Conservation (phyloP, 2,329 filamentous ascomycete genomes). For the Beauveria bassiana region DNA sequence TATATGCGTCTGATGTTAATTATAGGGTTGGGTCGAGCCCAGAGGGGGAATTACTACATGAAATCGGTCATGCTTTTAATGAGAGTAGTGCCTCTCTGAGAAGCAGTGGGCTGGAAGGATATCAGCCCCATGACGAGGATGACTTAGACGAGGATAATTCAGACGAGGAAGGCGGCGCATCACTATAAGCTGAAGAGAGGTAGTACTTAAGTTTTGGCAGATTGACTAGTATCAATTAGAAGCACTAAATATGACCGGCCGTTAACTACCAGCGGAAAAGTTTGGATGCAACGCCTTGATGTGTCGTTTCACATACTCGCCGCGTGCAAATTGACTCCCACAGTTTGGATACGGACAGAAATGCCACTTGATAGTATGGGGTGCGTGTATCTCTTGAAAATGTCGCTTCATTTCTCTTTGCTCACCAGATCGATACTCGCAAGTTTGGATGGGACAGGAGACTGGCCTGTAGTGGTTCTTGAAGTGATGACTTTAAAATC, state of each 20-base stretch:
- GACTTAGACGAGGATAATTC: background rate
- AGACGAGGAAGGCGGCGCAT: slow-evolving; percentile 1
- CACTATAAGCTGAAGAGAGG: background rate
- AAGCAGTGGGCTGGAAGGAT: too few relatives aligned
- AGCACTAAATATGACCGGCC: background rate
- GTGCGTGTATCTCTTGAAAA: background rate
- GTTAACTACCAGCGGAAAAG: background rate
- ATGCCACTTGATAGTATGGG: background rate
- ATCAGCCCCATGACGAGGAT: too few relatives aligned
- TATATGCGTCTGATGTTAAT: background rate
- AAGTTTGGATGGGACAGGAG: background rate
- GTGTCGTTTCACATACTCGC: background rate
- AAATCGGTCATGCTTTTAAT: background rate
- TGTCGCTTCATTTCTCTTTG: slow-evolving; percentile 8
- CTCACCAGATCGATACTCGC: background rate
- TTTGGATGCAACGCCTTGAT: background rate
- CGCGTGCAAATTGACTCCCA: background rate
- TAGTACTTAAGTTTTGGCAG: background rate
- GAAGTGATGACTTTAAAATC: background rate
- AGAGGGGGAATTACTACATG: background rate
- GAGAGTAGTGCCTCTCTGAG: background rate
- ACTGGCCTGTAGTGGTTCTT: background rate
- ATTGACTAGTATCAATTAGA: background rate
- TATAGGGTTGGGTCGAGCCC: background rate
- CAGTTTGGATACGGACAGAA: background rate